These are phyloP conservation scores for Lotmaria passim DNA, from an alignment of 208 protist genomes.

Conservation along the genomic window DNA sequence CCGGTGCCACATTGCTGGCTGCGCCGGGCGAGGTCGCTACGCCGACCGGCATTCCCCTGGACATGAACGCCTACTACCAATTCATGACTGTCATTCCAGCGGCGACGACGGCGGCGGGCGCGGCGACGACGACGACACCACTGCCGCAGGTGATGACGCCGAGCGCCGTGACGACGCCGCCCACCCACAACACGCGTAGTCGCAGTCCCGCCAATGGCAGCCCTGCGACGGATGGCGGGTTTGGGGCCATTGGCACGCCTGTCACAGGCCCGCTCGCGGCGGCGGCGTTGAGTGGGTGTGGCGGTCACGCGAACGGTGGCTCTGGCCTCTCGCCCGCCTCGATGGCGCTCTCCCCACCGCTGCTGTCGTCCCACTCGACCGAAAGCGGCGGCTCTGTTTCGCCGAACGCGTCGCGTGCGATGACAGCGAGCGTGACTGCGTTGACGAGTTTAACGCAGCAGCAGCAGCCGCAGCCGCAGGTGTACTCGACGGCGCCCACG, in stretches of 20 bases:
- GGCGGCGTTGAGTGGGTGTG: neutral
- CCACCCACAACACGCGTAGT: conserved; percentile 9
- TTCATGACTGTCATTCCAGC: conserved; percentile 4
- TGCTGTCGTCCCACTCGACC: conserved; percentile 26
- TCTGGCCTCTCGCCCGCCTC: conserved; percentile 10
- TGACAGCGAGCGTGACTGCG: neutral
- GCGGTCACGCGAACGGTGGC: neutral
- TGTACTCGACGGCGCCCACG: neutral
- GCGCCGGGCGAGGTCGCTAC: neutral
- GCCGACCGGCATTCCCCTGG: neutral
- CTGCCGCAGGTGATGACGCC: neutral
- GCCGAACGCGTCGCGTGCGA: conserved; percentile 9
- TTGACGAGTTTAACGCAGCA: neutral
- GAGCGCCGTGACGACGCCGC: neutral
- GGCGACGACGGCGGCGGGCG: no score
- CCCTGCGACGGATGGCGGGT: conserved; percentile 16
- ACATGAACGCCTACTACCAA: conserved; percentile 12
- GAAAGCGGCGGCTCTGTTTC: conserved; percentile 24
- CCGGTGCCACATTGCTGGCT: neutral
- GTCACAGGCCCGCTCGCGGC: neutral
- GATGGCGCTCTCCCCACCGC: conserved; percentile 27
- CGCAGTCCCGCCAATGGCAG: conserved; percentile 7
- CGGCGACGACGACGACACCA: neutral
- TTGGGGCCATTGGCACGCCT: conserved; percentile 28
- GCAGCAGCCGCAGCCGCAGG: neutral